Evolutionary conservation across 108 stramenopile species (phyloP), one percentile per base, ranked within the genome.

Genomic region (Schizochytrium sp.): DNA sequence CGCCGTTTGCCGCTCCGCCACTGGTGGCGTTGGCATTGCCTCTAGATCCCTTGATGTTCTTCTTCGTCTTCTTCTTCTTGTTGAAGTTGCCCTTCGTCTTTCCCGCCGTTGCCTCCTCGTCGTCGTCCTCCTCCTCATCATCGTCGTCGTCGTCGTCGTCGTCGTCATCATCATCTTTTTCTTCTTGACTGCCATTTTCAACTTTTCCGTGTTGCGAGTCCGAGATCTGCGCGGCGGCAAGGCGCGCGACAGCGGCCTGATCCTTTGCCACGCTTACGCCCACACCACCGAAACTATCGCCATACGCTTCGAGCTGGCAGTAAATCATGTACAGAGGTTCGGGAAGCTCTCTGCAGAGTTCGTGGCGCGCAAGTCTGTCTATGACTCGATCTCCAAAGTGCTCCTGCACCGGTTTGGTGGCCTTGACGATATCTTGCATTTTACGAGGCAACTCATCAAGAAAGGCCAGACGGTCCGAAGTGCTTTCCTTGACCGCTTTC

Each of bases 251-350:
- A 8, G 55, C 55, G 55, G 55, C 55, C 51, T 83, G 43, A 53
- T 53, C 76, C 51, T 83, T 53, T 25, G 14, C 18, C 3, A 83
- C 51, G 45, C 25, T 6, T 45, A 83, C 48, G 23, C 43, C 12
- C 6, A 83, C 76, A 16, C 76, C 76, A 16, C 76, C 76, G 5
- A 83, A 83, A 34, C 48, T 53, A 53, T 83, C 76, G 2, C 76
- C 76, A 45, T 83, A 83, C 48, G 76, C 76, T 45, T 83, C 76
- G 16, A 83, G 76, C 76, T 83, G 76, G 76, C 76, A 83, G 51
- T 83, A 83, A 6, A 83, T 53, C 76, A 83, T 83, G 51, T 83
- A 83, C 51, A 83, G 23, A 16, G 76, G 76, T 53, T 12, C 18
- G 45, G 76, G 76, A 12, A 83, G 76, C 76, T 83, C 25, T 34